A percentile compares a stretch with the other conserved stretches of the same genome.
Conservation (phyloP, 1,139 yeast genomes). For the Fermentozyma sake region DNA sequence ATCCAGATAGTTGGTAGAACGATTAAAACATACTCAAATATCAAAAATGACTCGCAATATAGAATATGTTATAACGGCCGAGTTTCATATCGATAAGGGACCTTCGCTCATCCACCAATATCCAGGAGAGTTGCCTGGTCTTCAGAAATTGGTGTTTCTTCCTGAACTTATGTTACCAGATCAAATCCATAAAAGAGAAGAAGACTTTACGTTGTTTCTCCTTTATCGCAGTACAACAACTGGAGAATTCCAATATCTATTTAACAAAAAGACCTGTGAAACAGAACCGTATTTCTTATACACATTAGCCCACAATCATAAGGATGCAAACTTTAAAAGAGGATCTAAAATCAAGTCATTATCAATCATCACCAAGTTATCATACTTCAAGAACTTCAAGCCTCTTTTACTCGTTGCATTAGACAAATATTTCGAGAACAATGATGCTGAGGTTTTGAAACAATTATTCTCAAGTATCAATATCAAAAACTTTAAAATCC, state of each 20-base stretch:
- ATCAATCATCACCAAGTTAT: conserved; percentile 47
- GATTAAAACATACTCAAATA: no score
- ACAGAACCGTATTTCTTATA: conserved; percentile 46
- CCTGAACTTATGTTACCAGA: conserved; percentile 65
- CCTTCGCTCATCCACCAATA: conserved; percentile 46
- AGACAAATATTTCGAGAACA: conserved; percentile 38
- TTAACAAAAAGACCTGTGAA: conserved; percentile 29
- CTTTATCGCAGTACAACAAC: conserved; percentile 38
- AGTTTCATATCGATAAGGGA: conserved; percentile 57
- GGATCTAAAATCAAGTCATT: conserved; percentile 56
- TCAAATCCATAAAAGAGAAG: conserved; percentile 55
- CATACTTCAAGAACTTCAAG: conserved; percentile 54
- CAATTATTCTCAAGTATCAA: conserved; percentile 36
- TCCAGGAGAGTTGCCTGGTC: conserved; percentile 45
- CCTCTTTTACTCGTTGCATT: conserved; percentile 54
- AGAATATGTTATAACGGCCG: conserved; percentile 49
- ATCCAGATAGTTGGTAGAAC: no score
- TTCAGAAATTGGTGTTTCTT: conserved; percentile 31
- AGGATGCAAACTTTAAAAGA: conserved; percentile 43
- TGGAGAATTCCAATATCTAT: conserved; percentile 40
- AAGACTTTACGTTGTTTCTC: conserved; percentile 58
- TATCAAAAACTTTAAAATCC: conserved; percentile 27
- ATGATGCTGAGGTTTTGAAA: conserved; percentile 16
- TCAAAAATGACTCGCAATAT: conserved; percentile 28
- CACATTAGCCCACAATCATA: conserved; percentile 51